Evolutionary conservation across 257 asterid species (phyloP).

Genomic region (Solanum clarkiae): DNA sequence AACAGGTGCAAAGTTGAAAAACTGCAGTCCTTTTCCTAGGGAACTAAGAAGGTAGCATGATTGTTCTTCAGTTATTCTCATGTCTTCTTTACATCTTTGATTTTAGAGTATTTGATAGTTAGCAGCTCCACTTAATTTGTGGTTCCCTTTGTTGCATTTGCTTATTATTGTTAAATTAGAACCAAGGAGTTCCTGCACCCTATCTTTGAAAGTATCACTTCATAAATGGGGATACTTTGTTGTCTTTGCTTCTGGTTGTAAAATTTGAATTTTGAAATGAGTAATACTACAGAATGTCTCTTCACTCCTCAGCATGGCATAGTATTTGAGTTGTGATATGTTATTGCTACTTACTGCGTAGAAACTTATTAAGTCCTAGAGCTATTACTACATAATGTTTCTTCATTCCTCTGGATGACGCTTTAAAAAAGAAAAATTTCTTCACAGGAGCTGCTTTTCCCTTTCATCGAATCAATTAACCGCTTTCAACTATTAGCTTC

Average conservation of each 20-base stretch:
- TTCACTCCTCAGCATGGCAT: not conserved
- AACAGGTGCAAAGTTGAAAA: not conserved
- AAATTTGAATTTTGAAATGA: not conserved
- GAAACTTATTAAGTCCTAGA: not conserved
- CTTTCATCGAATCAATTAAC: conserved; percentile 31
- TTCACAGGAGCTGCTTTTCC: conserved; percentile 69
- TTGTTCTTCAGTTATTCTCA: not conserved
- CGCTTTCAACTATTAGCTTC: conserved; percentile 47
- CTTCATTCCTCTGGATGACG: conserved; percentile 2
- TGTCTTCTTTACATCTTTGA: not conserved
- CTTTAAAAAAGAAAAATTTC: not conserved
- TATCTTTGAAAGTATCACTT: not conserved
- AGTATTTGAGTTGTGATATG: not conserved
- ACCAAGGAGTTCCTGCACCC: not conserved
- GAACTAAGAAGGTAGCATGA: not conserved
- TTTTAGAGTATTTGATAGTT: not conserved
- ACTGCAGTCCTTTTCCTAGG: not conserved
- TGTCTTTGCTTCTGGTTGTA: not conserved
- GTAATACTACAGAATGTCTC: not conserved
- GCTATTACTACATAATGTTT: not conserved
- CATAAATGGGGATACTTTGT: not conserved
- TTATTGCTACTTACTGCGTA: not conserved
- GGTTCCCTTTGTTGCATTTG: not conserved
- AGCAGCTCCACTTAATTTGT: not conserved
- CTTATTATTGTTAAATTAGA: not conserved